phyloP scores from a whole-genome alignment of 345 rosid genomes.

The Ceriops tagal region DNA sequence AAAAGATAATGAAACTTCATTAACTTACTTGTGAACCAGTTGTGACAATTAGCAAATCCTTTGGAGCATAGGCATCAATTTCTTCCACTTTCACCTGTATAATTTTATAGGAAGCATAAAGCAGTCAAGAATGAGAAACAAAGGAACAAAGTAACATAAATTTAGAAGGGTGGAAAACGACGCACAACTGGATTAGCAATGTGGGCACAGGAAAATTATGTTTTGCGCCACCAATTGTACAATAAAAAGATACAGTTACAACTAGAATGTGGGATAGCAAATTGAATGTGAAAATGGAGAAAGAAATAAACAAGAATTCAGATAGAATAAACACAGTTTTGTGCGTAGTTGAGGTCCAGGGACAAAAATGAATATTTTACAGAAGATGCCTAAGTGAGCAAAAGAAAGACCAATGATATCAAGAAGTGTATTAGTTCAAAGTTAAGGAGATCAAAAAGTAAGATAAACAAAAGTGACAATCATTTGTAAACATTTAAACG shows the following conservation, averaged over 20 bases:
- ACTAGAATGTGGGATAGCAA: neutral
- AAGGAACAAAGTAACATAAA: conserved; percentile 3
- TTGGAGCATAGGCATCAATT: conserved; percentile 91
- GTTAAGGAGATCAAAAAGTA: too few relatives aligned
- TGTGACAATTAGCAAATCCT: conserved; percentile 89
- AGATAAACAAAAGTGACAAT: too few relatives aligned
- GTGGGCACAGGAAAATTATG: neutral
- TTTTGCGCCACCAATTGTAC: neutral
- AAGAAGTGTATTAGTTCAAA: too few relatives aligned
- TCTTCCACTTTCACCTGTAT: conserved; percentile 87
- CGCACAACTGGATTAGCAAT: neutral
- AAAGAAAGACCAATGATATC: too few relatives aligned
- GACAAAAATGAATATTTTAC: neutral
- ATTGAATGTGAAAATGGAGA: neutral
- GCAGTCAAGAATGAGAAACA: conserved; percentile 13
- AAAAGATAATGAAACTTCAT: conserved; percentile 12
- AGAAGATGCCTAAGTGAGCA: too few relatives aligned
- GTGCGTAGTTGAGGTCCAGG: neutral
- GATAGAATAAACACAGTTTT: neutral
- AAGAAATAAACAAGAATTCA: neutral
- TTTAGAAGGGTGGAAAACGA: neutral
- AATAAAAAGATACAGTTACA: neutral
- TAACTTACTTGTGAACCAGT: conserved; percentile 95
- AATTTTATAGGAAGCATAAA: conserved; percentile 10
- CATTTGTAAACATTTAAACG: neutral